Percentiles rank a stretch among this genome's conserved stretches.
Evolutionary conservation across 2,329 filamentous ascomycete genomes (phyloP).

Genomic region (Aspergillus luchuensis): DNA sequence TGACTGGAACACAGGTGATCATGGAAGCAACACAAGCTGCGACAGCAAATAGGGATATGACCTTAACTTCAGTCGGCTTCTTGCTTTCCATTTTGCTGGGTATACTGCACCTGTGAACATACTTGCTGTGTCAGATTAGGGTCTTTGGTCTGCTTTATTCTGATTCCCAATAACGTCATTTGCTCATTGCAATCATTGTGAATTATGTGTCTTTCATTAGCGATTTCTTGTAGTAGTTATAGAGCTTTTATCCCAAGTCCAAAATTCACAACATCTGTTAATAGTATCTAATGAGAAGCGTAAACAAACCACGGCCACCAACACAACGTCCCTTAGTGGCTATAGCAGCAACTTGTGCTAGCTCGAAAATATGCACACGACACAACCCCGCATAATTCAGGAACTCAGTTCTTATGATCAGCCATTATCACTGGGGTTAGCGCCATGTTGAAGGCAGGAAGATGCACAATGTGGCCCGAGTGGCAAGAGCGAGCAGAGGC

Average conservation of each 20-base stretch:
- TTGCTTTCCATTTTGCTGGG: slow-evolving; percentile 1
- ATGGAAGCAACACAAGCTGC: slow-evolving; percentile 12
- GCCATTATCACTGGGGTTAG: background rate
- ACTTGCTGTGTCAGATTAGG: background rate
- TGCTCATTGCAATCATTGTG: too few relatives aligned
- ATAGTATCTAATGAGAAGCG: background rate
- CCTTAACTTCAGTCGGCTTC: background rate
- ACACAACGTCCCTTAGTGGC: background rate
- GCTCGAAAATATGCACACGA: background rate
- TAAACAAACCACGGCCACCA: background rate
- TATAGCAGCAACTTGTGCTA: background rate
- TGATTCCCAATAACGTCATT: background rate
- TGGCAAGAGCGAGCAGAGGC: background rate
- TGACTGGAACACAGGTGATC: slow-evolving; percentile 6
- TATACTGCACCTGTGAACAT: background rate
- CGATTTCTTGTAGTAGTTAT: too few relatives aligned
- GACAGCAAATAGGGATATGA: slow-evolving; percentile 2
- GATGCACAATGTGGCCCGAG: background rate
- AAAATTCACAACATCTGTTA: background rate
- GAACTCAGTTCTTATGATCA: background rate
- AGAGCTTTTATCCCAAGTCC: background rate
- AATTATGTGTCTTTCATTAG: too few relatives aligned
- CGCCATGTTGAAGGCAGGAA: background rate
- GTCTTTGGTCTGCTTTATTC: background rate
- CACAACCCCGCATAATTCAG: background rate